Evolutionary conservation across 257 asterid species (phyloP), one percentile per base, ranked within the genome.

Genomic region (Fraxinus americana): DNA sequence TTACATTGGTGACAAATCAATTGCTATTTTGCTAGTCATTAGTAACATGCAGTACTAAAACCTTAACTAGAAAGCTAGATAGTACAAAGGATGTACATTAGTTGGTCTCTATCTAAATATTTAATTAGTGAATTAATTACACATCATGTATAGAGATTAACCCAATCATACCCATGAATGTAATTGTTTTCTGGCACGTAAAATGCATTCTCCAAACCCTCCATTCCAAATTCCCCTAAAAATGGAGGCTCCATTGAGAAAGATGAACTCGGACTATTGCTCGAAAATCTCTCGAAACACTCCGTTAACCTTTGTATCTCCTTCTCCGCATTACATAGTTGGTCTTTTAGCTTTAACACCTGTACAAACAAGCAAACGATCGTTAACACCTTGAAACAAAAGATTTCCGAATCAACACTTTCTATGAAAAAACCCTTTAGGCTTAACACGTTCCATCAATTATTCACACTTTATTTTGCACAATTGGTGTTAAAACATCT

Each of bases 201-300:
- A 25, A 86, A 80, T 70, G 80, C 79, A 27, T 77, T 82, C 35
- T 84, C 88, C 27, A 86, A 32, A 39, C 86, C 88, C 14, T 79
- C 85, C 82, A 83, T 79, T 34, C 87, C 89, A 68, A 82, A 87
- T 19, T 76, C 91, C 32, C 91, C 89, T 0, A 85, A 63, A 73
- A 81, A 87, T 2, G 87, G 86, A 27, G 87, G 85, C 41, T 72
- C 82, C 82, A 80, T 80, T 7, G 80, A 80, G 32, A 75, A 81
- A 1, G 91, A 84, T n/a, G 89, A 79, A 61, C 74, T 82, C 0
- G 88, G 87, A 50, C 83, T 85, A 73, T 78, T 87, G 81, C 80
- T 75, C 4, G 88, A 84, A 1, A 76, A 71, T 35, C 81, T 86
- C 34, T 85, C 89, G 0, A 79, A 77, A 1, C 70, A 65, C 57